Conservation (phyloP, 2,329 filamentous ascomycete genomes). For the Zymoseptoria crescenta region DNA sequence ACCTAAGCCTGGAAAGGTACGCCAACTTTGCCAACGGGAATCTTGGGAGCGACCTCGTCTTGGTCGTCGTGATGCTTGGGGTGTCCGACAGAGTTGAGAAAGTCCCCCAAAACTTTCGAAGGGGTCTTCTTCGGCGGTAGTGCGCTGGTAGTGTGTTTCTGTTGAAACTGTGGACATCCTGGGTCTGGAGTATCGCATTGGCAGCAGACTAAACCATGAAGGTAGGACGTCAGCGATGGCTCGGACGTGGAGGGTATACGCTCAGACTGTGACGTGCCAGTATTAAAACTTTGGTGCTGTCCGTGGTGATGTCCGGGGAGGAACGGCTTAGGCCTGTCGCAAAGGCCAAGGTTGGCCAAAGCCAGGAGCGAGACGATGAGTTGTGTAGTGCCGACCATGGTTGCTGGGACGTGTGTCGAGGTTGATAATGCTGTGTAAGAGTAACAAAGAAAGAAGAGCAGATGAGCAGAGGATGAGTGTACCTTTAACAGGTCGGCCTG, state of each 20-base stretch:
- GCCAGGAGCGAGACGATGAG: not conserved
- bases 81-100: not conserved
- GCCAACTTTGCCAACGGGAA: not conserved
- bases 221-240: no score
- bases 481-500: not conserved
- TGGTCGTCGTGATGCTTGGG: not conserved
- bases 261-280: no score
- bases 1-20: not conserved
- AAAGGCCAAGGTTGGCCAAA: not conserved
- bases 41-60: not conserved
- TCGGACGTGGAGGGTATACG: no score
- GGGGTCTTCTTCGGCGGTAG: not conserved
- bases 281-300: not conserved
- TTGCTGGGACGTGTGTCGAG: not conserved
- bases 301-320: not conserved
- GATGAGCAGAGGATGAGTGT: not conserved
- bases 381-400: not conserved
- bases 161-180: not conserved
- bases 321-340: not conserved
- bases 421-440: not conserved
- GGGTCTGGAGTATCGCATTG: not conserved
- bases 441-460: not conserved
- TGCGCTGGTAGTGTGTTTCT: not conserved
- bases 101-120: not conserved
- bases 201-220: not conserved